A percentile compares a stretch with the other conserved stretches of the same genome.
Evolutionary conservation across 345 rosid genomes (phyloP).

Genomic region (Pistacia atlantica): DNA sequence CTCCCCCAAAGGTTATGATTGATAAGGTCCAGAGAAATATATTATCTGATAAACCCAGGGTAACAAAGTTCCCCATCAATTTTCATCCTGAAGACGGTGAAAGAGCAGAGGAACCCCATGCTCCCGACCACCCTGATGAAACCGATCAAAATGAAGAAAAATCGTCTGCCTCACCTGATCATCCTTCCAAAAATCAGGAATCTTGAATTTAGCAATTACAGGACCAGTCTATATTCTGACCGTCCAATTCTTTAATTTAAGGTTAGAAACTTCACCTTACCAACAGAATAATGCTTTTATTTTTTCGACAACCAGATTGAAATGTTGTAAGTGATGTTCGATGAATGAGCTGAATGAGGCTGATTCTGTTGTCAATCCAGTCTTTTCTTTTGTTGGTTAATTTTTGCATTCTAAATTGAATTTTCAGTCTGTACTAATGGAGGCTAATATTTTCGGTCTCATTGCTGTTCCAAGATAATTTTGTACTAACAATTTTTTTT

Average conservation of each 20-base stretch:
- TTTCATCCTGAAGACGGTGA: slow-evolving; percentile 75
- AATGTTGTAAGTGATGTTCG: slow-evolving; percentile 16
- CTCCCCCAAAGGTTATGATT: slow-evolving; percentile 72
- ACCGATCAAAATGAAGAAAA: slow-evolving; percentile 40
- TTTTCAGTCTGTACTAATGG: background rate
- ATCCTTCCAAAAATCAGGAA: slow-evolving; percentile 34
- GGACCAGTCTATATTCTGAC: background rate
- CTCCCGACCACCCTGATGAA: slow-evolving; percentile 45
- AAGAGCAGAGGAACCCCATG: slow-evolving; percentile 37
- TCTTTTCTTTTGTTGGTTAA: background rate
- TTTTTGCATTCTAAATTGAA: background rate
- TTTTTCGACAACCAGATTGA: background rate
- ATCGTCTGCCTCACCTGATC: slow-evolving; percentile 30
- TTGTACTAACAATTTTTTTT: background rate
- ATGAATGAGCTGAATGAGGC: slow-evolving; percentile 2
- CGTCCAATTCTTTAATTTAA: slow-evolving; percentile 10
- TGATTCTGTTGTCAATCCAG: background rate
- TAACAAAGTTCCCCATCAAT: slow-evolving; percentile 91
- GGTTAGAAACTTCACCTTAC: background rate
- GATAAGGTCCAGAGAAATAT: slow-evolving; percentile 87
- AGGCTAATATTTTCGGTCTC: background rate
- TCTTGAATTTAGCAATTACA: slow-evolving; percentile 20
- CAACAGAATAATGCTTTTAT: background rate
- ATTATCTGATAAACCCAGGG: slow-evolving; percentile 86
- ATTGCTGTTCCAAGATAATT: background rate